A percentile compares a stretch with the other conserved stretches of the same genome.
phyloP scores from a whole-genome alignment of 2,329 filamentous ascomycete species.

The Bipolaris sorokiniana region DNA sequence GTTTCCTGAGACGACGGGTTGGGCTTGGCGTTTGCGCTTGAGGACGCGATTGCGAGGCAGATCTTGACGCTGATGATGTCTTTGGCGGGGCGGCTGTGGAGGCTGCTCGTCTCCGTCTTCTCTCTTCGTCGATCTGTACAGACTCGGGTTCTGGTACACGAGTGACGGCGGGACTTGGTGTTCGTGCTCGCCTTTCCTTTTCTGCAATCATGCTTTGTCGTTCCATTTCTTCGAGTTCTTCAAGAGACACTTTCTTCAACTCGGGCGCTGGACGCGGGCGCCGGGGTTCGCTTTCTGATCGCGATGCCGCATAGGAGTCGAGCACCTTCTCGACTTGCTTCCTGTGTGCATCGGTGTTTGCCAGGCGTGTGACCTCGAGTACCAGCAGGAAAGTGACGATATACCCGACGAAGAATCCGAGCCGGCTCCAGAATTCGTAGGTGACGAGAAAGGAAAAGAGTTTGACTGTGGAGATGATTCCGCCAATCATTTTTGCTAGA shows the following conservation, averaged over 20 bases:
- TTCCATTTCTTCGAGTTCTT: slow-evolving; percentile 13
- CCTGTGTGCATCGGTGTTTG: slow-evolving; percentile 31
- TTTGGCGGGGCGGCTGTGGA: slow-evolving; percentile 2
- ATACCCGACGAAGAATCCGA: slow-evolving; percentile 35
- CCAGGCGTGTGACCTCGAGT: slow-evolving; percentile 30
- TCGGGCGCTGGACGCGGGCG: not conserved
- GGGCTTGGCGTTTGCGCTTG: slow-evolving; percentile 10
- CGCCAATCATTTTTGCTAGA: not conserved
- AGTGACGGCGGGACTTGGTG: slow-evolving; percentile 13
- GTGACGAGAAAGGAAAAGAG: slow-evolving; percentile 20
- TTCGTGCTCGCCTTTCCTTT: slow-evolving; percentile 4
- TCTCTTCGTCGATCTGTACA: slow-evolving; percentile 8
- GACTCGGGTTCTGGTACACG: slow-evolving; percentile 6
- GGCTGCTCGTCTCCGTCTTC: slow-evolving; percentile 6
- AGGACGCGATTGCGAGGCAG: slow-evolving; percentile 2
- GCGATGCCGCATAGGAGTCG: slow-evolving; percentile 25
- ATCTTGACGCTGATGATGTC: not conserved
- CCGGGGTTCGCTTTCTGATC: not conserved
- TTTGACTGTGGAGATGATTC: slow-evolving; percentile 3
- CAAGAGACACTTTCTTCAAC: slow-evolving; percentile 2
- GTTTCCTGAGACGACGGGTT: slow-evolving; percentile 24
- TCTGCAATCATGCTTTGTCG: slow-evolving; percentile 2
- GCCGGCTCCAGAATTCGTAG: slow-evolving; percentile 22
- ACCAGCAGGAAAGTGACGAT: slow-evolving; percentile 28
- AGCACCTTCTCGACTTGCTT: slow-evolving; percentile 32